phyloP scores from a whole-genome alignment of 1,284 basidiomycete genomes.

The Malassezia sp. region DNA sequence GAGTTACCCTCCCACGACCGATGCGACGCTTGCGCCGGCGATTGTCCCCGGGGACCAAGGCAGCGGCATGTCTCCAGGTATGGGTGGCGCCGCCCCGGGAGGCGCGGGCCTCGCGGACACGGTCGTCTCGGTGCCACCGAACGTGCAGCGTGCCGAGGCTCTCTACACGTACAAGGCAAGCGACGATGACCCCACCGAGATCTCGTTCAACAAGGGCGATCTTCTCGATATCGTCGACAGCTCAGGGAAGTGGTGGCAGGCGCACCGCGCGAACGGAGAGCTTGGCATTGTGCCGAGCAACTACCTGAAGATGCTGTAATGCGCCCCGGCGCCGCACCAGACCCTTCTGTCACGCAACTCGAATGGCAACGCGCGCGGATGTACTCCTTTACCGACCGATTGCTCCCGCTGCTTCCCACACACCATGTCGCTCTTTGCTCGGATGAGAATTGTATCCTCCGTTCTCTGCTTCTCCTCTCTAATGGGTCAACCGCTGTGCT shows the following conservation, averaged over 20 bases:
- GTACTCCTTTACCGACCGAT: too few relatives aligned
- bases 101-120: neutral
- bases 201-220: conserved; percentile 86
- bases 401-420: too few relatives aligned
- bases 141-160: conserved; percentile 65
- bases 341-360: too few relatives aligned
- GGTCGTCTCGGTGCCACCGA: conserved; percentile 24
- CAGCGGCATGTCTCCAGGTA: neutral
- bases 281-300: conserved; percentile 56
- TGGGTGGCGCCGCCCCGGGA: too few relatives aligned
- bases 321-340: too few relatives aligned
- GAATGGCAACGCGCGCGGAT: too few relatives aligned
- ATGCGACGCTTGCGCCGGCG: neutral
- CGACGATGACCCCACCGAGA: conserved; percentile 88
- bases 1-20: neutral
- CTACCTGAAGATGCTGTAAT: conserved; percentile 41
- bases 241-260: conserved; percentile 65
- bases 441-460: too few relatives aligned
- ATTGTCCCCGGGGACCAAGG: neutral
- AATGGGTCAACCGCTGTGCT: too few relatives aligned
- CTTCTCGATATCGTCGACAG: conserved; percentile 87
- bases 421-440: too few relatives aligned
- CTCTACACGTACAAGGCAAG: conserved; percentile 82
- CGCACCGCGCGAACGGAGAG: conserved; percentile 67
- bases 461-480: too few relatives aligned